Conservation (phyloP, 2,329 filamentous ascomycete species). For the Curvularia verruculosa region DNA sequence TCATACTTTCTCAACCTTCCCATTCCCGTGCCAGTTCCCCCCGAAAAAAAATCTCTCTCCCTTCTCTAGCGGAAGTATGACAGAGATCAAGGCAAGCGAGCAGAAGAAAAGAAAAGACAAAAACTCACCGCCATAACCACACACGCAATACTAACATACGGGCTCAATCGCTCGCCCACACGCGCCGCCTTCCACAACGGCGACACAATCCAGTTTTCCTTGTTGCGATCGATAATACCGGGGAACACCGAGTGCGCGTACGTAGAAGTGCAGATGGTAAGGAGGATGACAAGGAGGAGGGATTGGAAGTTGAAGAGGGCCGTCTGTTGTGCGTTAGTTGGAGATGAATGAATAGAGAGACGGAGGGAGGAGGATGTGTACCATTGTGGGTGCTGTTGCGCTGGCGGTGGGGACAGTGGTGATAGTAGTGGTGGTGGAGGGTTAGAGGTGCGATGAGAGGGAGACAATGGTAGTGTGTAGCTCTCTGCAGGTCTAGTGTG, state of each 20-base stretch:
- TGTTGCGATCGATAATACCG: constrained; percentile 88
- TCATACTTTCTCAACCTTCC: not conserved
- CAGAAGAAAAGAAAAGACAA: not conserved
- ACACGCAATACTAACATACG: constrained; percentile 94
- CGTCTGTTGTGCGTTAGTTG: constrained; percentile 63
- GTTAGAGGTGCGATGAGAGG: not conserved
- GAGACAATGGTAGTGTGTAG: not conserved
- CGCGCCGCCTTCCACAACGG: constrained; percentile 97
- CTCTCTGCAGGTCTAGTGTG: too few relatives aligned
- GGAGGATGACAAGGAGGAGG: constrained; percentile 88
- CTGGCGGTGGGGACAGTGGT: not conserved
- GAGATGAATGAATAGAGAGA: not conserved
- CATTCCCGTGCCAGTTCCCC: too few relatives aligned
- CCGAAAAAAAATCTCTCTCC: too few relatives aligned
- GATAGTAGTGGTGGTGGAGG: too few relatives aligned
- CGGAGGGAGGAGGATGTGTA: not conserved
- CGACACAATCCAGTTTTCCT: constrained; percentile 78
- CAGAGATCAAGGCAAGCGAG: too few relatives aligned
- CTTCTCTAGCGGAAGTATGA: too few relatives aligned
- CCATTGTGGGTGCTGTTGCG: constrained; percentile 18
- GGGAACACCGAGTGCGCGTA: constrained; percentile 93
- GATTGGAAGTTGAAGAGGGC: constrained; percentile 99
- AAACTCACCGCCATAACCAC: constrained; percentile 82
- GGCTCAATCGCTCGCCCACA: constrained; percentile 89
- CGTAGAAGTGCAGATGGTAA: constrained; percentile 93